Conservation (phyloP, 352 stramenopile genomes). For the Phytophthora pini region DNA sequence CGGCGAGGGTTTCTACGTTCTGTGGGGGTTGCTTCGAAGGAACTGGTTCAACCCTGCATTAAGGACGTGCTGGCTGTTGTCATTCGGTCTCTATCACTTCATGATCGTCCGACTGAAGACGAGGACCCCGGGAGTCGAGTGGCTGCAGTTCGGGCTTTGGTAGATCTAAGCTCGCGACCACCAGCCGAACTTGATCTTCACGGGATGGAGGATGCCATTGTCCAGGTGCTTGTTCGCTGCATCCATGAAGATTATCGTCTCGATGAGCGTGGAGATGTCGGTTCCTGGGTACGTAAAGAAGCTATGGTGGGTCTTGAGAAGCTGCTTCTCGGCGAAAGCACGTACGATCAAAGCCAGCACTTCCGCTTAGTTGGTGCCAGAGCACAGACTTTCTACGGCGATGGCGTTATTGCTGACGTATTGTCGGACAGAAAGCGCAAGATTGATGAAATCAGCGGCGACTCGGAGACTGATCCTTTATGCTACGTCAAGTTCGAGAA, state of each 20-base stretch:
- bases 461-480: constrained; percentile 31
- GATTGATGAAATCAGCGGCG: constrained; percentile 24
- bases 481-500: constrained; percentile 75
- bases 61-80: constrained; percentile 49
- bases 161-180: constrained; percentile 80
- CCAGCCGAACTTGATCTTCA: constrained; percentile 50
- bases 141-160: constrained; percentile 93
- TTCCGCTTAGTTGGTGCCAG: constrained; percentile 41
- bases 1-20: constrained; percentile 59
- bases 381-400: constrained; percentile 49
- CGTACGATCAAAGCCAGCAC: constrained; percentile 38
- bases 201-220: constrained; percentile 64
- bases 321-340: constrained; percentile 63
- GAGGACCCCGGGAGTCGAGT: constrained; percentile 95
- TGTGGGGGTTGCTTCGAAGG: constrained; percentile 59
- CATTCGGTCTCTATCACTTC: constrained; percentile 53
- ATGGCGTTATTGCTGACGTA: constrained; percentile 48
- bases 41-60: constrained; percentile 66
- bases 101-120: constrained; percentile 65
- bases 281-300: constrained; percentile 96
- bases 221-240: constrained; percentile 85
- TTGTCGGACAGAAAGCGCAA: constrained; percentile 42
- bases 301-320: constrained; percentile 93
- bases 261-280: constrained; percentile 98
- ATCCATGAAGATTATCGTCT: constrained; percentile 95